Evolutionary conservation across 345 rosid species (phyloP), one percentile per base, ranked within the genome.

Genomic region (Pistacia atlantica): DNA sequence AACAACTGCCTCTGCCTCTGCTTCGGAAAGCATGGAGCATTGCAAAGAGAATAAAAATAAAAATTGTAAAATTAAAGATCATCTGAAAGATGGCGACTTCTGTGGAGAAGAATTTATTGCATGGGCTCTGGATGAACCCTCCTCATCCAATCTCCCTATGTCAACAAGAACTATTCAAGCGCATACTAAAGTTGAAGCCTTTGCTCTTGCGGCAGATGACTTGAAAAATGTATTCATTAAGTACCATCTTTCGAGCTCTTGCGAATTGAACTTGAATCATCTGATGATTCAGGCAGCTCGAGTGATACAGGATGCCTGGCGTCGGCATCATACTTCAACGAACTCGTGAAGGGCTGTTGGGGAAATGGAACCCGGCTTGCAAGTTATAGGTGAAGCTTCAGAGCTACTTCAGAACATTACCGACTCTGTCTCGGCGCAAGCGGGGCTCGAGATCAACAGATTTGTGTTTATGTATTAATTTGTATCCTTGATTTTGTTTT

Each of bases 91-190:
- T 0, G 93, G 90, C 18, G 96, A 90, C 77, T 91, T 90, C 74
- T 93, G 93, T 16, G 99, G 99, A 62, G 97, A 90, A 77, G 94
- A 90, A 77, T 91, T 95, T 70, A 82, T 91, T 48, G 87, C 94
- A 0, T 95, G 97, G 98, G 95, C 97, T 0, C 70, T 91, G 35
- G 92, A 87, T 79, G 92, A 93, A 59, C 92, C 84, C 72, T 83
- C 91, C 35, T 87, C 94, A 31, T 81, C 90, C 0, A 89, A 90
- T 78, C 91, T 95, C 20, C 98, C 97, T 11, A 83, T 86, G 76
- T 91, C 98, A 4, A 93, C 97, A 1, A 83, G 94, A 83, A 93
- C 97, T 0, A 95, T 95, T 25, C 85, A 74, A 59, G 88, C 95
- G 4, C 77, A 83, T 33, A 65, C 84, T 48, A 93, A 91, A 73